Base-by-base conservation (phyloP, 345 rosid species). In the Pugionium cornutum region DNA sequence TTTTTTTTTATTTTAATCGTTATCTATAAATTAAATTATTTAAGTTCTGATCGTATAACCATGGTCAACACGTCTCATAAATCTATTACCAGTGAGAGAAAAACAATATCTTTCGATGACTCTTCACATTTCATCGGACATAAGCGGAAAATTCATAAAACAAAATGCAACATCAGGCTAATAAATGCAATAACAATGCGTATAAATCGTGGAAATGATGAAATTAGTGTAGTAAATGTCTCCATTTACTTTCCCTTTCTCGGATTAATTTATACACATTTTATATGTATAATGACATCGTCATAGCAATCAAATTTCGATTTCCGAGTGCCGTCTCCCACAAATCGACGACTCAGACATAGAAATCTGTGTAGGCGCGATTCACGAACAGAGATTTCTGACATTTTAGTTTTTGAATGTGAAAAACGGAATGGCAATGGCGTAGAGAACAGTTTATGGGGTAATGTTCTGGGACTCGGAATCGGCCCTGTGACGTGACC, bases 301-400 rank as follows among this genome's bases (percentile, higher is more conserved):
- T 45, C 42, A 32, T 45, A 31, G 5, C 29, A 45, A 61, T 32
- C 53, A 33, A 60, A 32, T 32, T 11, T 29, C 64, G 41, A 31
- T 1, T 44, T 43, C 64, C 52, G 18, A 44, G 30, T 41, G 9
- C 26, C 41, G 9, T 4, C 6, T 34, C 62, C 64, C 29, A 44
- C 42, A 32, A 18, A 26, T 27, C 18, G 18, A 18, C 67, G 34
- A 35, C 10, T 47, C 66, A 31, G 18, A 9, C 34, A 35, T 47
- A 11, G 43, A 25, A 25, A 18, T 33, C 11, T 34, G 31, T 27
- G 32, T 42, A 58, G 11, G 10, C 27, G 36, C 27, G 62, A 41
- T 4, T 60, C 3, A 46, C 53, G 53, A 25, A 32, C 18, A 25
- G 7, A 34, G 25, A 33, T 9, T 2, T 45, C 18, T 18, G 18